Base-by-base conservation (phyloP, 345 rosid species). In the Eucalyptus sp. region DNA sequence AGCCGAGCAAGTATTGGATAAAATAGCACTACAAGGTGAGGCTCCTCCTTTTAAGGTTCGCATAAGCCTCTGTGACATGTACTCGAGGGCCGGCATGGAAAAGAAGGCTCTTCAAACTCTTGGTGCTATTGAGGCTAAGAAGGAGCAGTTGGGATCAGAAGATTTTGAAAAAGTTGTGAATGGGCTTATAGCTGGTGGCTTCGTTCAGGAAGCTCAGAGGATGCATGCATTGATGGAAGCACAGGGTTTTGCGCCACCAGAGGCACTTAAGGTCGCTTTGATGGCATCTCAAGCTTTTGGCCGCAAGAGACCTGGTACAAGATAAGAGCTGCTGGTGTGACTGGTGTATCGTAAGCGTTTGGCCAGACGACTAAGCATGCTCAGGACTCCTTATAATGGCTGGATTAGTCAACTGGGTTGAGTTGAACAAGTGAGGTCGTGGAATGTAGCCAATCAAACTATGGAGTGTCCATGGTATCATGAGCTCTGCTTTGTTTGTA, bases 51-150 rank as follows among this genome's bases (percentile, higher is more conserved):
- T 95, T 7, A 93, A 91, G 92, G 89, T 96, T 43, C 98, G 95
- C 54, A 93, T 95, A 87, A 95, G 96, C 93, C 96, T 96, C 88
- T 97, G 99, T 29, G 95, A 91, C 91, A 96, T 97, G 96, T 96
- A 98, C 89, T 90, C 97, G 3, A 92, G 91, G 89, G 93, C 92
- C 0, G 86, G 92, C 86, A 51, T 92, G 16, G 98, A 98, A 96
- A 97, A 93, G 95, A 97, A 96, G 95, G 93, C 97, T 79, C 96
- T 96, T 86, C 97, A 96, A 91, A 92, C 95, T 68, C 94, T 96
- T 49, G 96, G 96, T 68, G 94, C 90, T 44, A 37, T 93, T 52
- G 95, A 90, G 89, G 88, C 93, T 62, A 92, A 90, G 92, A 90
- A 92, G 86, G 93, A 92, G 62, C 94, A 96, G 92, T 50, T 98